A percentile compares a stretch with the other conserved stretches of the same genome.
Conservation (phyloP, 1,139 yeast species). For the Schizosaccharomyces versatilis region DNA sequence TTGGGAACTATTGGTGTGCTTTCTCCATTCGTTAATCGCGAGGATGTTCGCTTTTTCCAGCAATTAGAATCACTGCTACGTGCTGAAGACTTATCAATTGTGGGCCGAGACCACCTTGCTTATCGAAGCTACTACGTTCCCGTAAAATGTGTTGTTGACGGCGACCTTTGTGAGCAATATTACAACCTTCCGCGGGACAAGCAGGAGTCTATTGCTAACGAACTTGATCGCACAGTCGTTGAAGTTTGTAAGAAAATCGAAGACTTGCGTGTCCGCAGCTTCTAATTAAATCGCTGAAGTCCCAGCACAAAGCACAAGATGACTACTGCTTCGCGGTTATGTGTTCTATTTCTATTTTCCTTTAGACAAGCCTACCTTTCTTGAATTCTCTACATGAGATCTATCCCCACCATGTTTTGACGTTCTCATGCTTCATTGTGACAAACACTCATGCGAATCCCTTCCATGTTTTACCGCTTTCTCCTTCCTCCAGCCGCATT, state of each 20-base stretch:
- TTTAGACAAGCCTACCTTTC: no score
- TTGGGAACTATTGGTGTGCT: conserved; percentile 64
- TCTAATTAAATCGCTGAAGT: conserved; percentile 1
- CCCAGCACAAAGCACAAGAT: no score
- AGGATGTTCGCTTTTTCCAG: conserved; percentile 39
- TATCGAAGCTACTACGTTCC: conserved; percentile 68
- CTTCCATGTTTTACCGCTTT: no score
- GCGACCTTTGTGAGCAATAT: conserved; percentile 56
- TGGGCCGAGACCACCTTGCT: conserved; percentile 46
- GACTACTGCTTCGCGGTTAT: no score
- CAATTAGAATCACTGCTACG: conserved; percentile 33
- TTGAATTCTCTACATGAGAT: no score
- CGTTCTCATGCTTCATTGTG: no score
- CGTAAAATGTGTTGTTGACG: conserved; percentile 55
- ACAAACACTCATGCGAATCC: no score
- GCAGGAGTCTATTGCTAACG: conserved; percentile 30
- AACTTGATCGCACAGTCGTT: conserved; percentile 32
- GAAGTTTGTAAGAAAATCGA: conserved; percentile 39
- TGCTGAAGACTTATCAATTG: conserved; percentile 23
- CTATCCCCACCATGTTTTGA: no score
- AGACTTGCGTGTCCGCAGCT: conserved; percentile 13
- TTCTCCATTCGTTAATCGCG: conserved; percentile 39
- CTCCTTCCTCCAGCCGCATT: no score
- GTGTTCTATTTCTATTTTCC: no score
- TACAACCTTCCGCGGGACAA: conserved; percentile 21